Conservation (phyloP, 2,329 filamentous ascomycete species). For the Fusarium acutatum region DNA sequence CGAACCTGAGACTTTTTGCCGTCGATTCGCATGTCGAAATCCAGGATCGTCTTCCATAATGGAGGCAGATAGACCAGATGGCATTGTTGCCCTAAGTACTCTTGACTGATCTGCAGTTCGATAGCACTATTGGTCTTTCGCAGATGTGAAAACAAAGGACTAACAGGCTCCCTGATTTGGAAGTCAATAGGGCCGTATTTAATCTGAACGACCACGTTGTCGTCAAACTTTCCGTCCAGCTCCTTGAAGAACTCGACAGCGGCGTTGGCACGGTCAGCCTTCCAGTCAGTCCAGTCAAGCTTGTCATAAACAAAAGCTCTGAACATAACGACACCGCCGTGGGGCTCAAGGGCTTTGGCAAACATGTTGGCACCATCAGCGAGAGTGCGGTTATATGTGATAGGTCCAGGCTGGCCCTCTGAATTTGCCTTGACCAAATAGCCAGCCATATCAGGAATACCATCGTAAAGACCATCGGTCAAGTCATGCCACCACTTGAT, state of each 20-base stretch:
- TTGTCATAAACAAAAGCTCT: slow-evolving; percentile 76
- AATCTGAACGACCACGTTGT: slow-evolving; percentile 77
- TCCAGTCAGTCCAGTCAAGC: slow-evolving; percentile 60
- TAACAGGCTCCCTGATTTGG: slow-evolving; percentile 73
- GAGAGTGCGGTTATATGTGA: slow-evolving; percentile 75
- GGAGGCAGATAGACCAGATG: slow-evolving; percentile 75
- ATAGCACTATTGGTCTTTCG: slow-evolving; percentile 59
- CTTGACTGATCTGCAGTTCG: slow-evolving; percentile 73
- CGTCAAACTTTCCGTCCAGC: slow-evolving; percentile 72
- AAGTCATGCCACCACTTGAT: slow-evolving; percentile 70
- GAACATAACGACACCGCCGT: slow-evolving; percentile 73
- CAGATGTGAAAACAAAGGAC: slow-evolving; percentile 68
- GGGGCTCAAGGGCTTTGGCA: slow-evolving; percentile 63
- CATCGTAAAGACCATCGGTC: slow-evolving; percentile 66
- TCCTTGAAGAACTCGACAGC: slow-evolving; percentile 72
- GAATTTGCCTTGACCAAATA: slow-evolving; percentile 78
- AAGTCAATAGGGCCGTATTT: slow-evolving; percentile 81
- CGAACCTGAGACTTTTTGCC: slow-evolving; percentile 62
- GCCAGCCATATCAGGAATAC: slow-evolving; percentile 73
- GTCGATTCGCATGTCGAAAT: slow-evolving; percentile 73
- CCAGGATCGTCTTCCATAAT: slow-evolving; percentile 72
- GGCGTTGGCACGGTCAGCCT: slow-evolving; percentile 73
- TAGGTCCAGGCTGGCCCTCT: slow-evolving; percentile 74
- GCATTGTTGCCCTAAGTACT: slow-evolving; percentile 76
- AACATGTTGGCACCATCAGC: slow-evolving; percentile 60